Evolutionary conservation across 208 protist species (phyloP).

Genomic region (Willaertia magna): DNA sequence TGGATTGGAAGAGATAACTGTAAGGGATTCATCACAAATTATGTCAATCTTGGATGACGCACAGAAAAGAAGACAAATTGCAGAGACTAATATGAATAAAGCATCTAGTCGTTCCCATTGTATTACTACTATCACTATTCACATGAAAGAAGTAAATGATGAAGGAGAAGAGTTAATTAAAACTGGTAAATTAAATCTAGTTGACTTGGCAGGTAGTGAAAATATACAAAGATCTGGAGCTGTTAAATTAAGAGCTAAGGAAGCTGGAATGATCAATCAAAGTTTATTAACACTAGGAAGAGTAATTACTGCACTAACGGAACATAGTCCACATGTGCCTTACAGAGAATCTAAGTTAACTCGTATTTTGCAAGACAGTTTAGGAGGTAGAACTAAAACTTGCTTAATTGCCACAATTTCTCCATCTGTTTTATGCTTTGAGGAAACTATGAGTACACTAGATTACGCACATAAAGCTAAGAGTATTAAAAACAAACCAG

Average conservation of each 20-base stretch:
- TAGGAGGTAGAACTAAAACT: conserved; percentile 47
- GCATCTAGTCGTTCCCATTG: conserved; percentile 48
- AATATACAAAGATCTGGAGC: conserved; percentile 36
- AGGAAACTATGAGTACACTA: conserved; percentile 32
- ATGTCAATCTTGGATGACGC: conserved; percentile 33
- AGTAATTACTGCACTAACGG: conserved; percentile 47
- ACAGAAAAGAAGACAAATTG: conserved; percentile 33
- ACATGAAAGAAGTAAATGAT: conserved; percentile 41
- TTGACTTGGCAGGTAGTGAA: conserved; percentile 68
- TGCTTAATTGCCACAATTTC: conserved; percentile 29
- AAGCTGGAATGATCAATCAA: conserved; percentile 53
- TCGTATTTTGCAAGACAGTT: conserved; percentile 49
- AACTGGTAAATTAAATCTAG: conserved; percentile 60
- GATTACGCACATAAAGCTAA: conserved; percentile 37
- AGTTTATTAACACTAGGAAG: conserved; percentile 46
- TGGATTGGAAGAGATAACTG: conserved; percentile 41
- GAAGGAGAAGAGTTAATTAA: conserved; percentile 37
- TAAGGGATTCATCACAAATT: conserved; percentile 30
- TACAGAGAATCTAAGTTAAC: conserved; percentile 53
- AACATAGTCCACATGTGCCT: conserved; percentile 40
- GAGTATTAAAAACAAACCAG: conserved; percentile 43
- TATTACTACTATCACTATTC: conserved; percentile 52
- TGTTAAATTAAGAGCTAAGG: conserved; percentile 16
- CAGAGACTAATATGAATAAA: conserved; percentile 49
- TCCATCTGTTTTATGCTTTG: conserved; percentile 23